Conservation (phyloP, 768 basidiomycete genomes). For the Tylopilus vinaceipallidus region DNA sequence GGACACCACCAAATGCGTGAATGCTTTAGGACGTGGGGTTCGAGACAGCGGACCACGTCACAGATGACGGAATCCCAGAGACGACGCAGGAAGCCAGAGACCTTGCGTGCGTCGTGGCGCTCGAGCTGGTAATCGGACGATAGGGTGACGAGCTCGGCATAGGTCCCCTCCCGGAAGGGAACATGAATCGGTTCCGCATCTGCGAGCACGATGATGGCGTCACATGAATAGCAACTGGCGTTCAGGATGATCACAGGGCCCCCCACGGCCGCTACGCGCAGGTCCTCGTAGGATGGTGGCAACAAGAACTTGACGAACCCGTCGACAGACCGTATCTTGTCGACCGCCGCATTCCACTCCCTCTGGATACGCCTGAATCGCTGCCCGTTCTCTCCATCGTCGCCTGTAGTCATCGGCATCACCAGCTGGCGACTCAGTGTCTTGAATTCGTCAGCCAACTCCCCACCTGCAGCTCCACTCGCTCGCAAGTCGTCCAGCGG, state of each 20-base stretch:
- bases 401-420: conserved; percentile 2
- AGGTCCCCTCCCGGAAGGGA: conserved; percentile 8
- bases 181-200: conserved; percentile 10
- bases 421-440: conserved; percentile 21
- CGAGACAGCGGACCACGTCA: conserved; percentile 20
- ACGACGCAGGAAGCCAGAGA: conserved; percentile 10
- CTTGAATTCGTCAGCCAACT: conserved; percentile 22
- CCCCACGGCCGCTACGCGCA: conserved; percentile 15
- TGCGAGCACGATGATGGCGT: conserved; percentile 18
- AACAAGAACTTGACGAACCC: conserved; percentile 24
- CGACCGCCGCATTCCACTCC: conserved; percentile 26
- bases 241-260: conserved; percentile 37
- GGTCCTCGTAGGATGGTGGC: conserved; percentile 19
- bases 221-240: conserved; percentile 19
- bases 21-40: conserved; percentile 3
- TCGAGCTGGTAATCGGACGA: conserved; percentile 4
- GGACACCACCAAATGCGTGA: conserved; percentile 34
- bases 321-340: conserved; percentile 26
- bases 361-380: conserved; percentile 20
- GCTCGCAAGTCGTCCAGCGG: conserved; percentile 24
- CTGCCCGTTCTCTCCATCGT: conserved; percentile 11
- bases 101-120: too few species aligned
- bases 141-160: conserved; percentile 1
- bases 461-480: conserved; percentile 1
- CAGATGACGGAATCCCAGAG: conserved; percentile 25